Evolutionary conservation across 495 filamentous ascomycete species (phyloP), one percentile per base, ranked within the genome.

Genomic region (Neurospora sp.): DNA sequence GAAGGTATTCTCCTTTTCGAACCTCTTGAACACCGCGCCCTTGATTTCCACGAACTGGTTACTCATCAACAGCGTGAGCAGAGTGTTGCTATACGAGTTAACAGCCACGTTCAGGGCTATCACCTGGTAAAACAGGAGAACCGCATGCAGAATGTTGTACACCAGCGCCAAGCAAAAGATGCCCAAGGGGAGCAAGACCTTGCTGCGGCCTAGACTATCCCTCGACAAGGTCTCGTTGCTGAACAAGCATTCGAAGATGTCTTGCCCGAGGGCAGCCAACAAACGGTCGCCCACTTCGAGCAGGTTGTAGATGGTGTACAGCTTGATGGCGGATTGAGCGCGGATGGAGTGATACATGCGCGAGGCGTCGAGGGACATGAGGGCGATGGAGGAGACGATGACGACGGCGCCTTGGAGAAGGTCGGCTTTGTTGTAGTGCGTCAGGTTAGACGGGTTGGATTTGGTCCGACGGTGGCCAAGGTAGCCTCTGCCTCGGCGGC

Each of bases 21-120:
- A 95, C 70, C 94, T 94, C 83, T 97, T 97, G 86, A 99, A 99
- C 10, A 99, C 96, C 9, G 93, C 94, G 27, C 91, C 91, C 76
- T 98, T 99, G 85, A 99, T 97, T 84, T 99, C 96, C 37, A 98
- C 96, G 75, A 99, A 99, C 79, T 98, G 95, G 77, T 97, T 97
- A 0, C 93, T 96, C 76, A 99, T 85, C 1, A 99, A 84, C 0
- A 99, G 89, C 0, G 95, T 97, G 48, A 98, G 84, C 7, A 99
- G 84, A 0, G 96, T 94, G 76, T 99, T 99, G 10, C 94, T 97
- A 81, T 98, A 99, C 0, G 95, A 97, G 81, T 99, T 99, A 74
- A 99, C 95, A 8, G 96, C 96, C 9, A 99, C 96, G 77, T 99
- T 98, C 71, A 99, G 87, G 0, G 96, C 96, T 79, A 98, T 96